Evolutionary conservation across 1,284 basidiomycete genomes (phyloP).

Genomic region (Golubevia sp.): DNA sequence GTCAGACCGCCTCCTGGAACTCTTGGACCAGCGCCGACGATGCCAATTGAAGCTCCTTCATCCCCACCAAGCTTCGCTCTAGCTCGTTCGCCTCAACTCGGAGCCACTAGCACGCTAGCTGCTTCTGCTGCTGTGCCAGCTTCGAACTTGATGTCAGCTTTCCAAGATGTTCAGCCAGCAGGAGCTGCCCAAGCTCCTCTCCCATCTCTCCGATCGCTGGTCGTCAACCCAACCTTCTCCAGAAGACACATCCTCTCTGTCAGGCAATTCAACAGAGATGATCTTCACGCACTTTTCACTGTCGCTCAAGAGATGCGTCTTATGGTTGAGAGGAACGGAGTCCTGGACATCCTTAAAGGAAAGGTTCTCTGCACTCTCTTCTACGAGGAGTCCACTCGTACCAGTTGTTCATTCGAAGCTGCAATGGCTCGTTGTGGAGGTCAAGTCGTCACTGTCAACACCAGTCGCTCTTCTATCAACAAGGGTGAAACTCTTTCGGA

Average conservation of each 20-base stretch:
- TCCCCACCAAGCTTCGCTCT: constrained; percentile 33
- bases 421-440: constrained; percentile 99
- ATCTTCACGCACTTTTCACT: constrained; percentile 91
- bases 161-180: constrained; percentile 8
- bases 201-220: constrained; percentile 30
- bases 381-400: constrained; percentile 97
- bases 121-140: constrained; percentile 14
- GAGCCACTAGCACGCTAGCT: constrained; percentile 19
- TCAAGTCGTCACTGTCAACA: constrained; percentile 83
- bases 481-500: constrained; percentile 95
- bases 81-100: constrained; percentile 38
- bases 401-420: constrained; percentile 86
- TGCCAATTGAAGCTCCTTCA: constrained; percentile 37
- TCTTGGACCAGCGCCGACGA: constrained; percentile 11
- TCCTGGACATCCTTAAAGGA: constrained; percentile 86
- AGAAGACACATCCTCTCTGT: constrained; percentile 90
- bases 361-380: constrained; percentile 93
- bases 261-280: constrained; percentile 87
- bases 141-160: constrained; percentile 18
- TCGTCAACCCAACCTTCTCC: constrained; percentile 64
- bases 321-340: constrained; percentile 88
- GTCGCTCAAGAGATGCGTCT: constrained; percentile 95
- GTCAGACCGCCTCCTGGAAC: not conserved
- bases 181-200: constrained; percentile 4
- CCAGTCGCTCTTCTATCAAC: constrained; percentile 81